Evolutionary conservation across 495 filamentous ascomycete species (phyloP), one percentile per base, ranked within the genome.

Genomic region (Penicillium taxi): DNA sequence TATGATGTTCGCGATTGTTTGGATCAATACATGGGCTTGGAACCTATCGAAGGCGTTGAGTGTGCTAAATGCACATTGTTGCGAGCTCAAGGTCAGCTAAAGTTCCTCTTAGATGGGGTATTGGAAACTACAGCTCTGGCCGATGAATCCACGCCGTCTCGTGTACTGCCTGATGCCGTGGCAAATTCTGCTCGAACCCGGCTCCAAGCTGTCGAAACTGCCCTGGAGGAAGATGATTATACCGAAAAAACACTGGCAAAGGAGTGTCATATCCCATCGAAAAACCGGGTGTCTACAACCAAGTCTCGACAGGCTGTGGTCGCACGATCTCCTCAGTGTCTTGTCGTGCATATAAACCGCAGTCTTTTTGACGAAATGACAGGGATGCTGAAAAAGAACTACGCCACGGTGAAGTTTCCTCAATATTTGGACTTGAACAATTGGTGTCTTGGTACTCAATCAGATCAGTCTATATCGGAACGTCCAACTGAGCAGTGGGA

Each of bases 241-340:
- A 71, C 81, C 5, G 89, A 95, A 22, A 75, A 75, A 20, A 84
- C 81, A 1, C 48, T 91, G 1, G 67, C 66, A 9, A 73, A 84
- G 14, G 81, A 78, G 41, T 93, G 86, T 53, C 73, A 81, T 32
- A 81, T 94, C 18, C 63, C 74, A 0, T 61, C 74, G n/a, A 81
- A 81, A 48, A 75, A 73, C 44, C 66, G 77, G 32, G 73, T 85
- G 3, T 69, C 69, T 1, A 75, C 79, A 3, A 89, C 80, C 2
- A 99, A 99, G 50, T 87, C 91, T 7, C 76, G 86, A 21, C 93
- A 99, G 55, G 77, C 80, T 5, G 85, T 86, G 14, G 75, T 99
- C 40, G 85, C 84, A 3, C 70, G 90, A 6, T 65, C 86, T 2
- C 93, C 93, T 1, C 73, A 75, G 33, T 82, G 80, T 31, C 67